Evolutionary conservation across 805 yeast species (phyloP).

Genomic region (Saturnispora bothae): DNA sequence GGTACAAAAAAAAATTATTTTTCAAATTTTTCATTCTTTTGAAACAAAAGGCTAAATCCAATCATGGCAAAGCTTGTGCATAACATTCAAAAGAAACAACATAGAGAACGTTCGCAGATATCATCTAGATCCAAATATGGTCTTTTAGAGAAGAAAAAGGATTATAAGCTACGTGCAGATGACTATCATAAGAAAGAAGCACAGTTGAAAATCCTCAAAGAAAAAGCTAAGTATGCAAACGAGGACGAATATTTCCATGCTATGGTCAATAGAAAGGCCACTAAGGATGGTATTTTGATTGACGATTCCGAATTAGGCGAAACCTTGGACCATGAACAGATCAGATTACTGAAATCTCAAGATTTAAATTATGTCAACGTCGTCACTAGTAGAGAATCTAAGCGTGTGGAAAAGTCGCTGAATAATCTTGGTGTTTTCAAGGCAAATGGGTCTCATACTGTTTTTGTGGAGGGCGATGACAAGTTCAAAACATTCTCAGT

Average conservation of each 20-base stretch:
- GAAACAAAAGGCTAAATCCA: not conserved
- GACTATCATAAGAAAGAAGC: constrained; percentile 51
- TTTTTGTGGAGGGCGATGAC: constrained; percentile 61
- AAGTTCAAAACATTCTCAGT: constrained; percentile 53
- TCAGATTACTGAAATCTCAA: constrained; percentile 77
- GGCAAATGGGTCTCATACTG: constrained; percentile 68
- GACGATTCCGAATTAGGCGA: constrained; percentile 52
- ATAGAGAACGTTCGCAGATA: constrained; percentile 87
- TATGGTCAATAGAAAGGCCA: constrained; percentile 66
- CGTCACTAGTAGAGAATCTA: constrained; percentile 56
- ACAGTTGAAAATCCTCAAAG: constrained; percentile 57
- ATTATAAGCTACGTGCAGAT: constrained; percentile 49
- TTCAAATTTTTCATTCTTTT: not conserved
- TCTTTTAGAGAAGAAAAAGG: constrained; percentile 86
- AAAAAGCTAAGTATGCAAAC: constrained; percentile 64
- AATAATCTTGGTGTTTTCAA: constrained; percentile 36
- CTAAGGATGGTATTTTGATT: constrained; percentile 55
- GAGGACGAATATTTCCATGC: constrained; percentile 97
- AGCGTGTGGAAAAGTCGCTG: constrained; percentile 50
- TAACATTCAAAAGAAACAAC: constrained; percentile 92
- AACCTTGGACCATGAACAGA: constrained; percentile 59
- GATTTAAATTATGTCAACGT: constrained; percentile 81
- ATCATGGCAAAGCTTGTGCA: constrained; percentile 73
- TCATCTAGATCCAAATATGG: constrained; percentile 65
- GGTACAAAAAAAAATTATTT: not conserved